phyloP scores from a whole-genome alignment of 2,329 filamentous ascomycete genomes.

The Colletotrichum sp. region DNA sequence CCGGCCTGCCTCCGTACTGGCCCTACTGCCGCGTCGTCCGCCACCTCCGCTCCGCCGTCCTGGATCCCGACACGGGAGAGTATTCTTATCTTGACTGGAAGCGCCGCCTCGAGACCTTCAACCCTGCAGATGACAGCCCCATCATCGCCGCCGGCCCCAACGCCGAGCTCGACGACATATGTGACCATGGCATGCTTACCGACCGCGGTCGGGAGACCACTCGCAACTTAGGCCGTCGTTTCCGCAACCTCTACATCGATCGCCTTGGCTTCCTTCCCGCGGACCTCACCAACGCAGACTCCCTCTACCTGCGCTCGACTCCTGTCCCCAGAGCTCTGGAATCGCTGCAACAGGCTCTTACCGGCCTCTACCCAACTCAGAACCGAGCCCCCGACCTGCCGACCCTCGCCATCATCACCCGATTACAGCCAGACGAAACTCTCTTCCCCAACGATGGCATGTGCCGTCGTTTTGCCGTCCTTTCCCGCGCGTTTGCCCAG shows the following conservation, averaged over 20 bases:
- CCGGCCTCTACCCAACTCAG: conserved; percentile 72
- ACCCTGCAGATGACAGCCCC: conserved; percentile 66
- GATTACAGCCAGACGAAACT: conserved; percentile 73
- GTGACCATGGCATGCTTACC: conserved; percentile 79
- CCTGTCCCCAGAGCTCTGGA: conserved; percentile 78
- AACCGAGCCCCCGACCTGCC: conserved; percentile 54
- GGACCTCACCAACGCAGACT: conserved; percentile 54
- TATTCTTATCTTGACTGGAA: conserved; percentile 63
- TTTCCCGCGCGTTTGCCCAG: conserved; percentile 74
- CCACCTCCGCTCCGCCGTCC: conserved; percentile 64
- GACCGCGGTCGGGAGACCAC: conserved; percentile 77
- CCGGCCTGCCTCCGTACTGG: conserved; percentile 75
- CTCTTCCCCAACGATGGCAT: conserved; percentile 77
- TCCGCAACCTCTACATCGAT: conserved; percentile 76
- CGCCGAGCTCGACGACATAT: conserved; percentile 79
- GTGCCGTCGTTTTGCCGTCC: conserved; percentile 74
- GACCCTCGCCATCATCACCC: conserved; percentile 68
- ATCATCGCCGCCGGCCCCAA: conserved; percentile 70
- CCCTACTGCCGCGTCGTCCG: conserved; percentile 85
- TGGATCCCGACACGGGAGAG: conserved; percentile 42
- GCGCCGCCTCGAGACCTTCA: conserved; percentile 84
- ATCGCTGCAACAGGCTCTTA: conserved; percentile 77
- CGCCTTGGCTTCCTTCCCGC: conserved; percentile 74
- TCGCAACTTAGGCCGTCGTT: conserved; percentile 68
- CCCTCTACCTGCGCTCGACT: conserved; percentile 76